Base-by-base conservation (phyloP, 108 stramenopile genomes). In the Cyclotella kingstonii region DNA sequence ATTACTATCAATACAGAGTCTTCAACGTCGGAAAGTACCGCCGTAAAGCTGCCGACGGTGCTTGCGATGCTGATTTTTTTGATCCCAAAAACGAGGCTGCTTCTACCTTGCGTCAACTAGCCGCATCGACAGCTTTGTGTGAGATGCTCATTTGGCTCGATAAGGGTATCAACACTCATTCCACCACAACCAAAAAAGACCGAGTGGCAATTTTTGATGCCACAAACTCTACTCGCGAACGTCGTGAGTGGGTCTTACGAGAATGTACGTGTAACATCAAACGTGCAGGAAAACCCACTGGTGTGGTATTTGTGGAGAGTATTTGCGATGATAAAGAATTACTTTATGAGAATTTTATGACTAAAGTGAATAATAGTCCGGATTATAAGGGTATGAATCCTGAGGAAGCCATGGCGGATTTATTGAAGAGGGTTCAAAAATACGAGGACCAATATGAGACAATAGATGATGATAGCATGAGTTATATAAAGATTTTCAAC, bases 131-230 rank as follows among this genome's bases (percentile, higher is more conserved):
- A 35, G 92, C 92, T 0, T 52, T 94, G 57, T 47, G 67, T 22
- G 89, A 94, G 54, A 89, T 94, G 87, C 67, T 94, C 17, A 22
- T 66, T 5, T 94, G 92, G 92, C 58, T 94, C 29, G 91, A 92
- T 47, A 49, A 76, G 18, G 10, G 25, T 50, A 12, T 50, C 83
- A 85, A 38, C 65, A 43, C 40, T 19, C 52, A 43, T 64, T 21
- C 31, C 9, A 41, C 27, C 12, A 63, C 66, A 18, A 17, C 45
- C 7, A 46, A 27, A 5, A 46, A 53, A 26, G 86, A 85, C 47
- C 61, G 84, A 2, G 85, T 97, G 47, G 97, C 94, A 8, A 89
- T 98, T 18, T 98, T 95, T 63, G 97, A 98, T 77, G 97, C 97
- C 0, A 98, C 97, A 17, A 98, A 98, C 52, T 95, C 95, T n/a